Evolutionary conservation across 805 yeast genomes (phyloP).

Genomic region (Pichia thaimueangensis): DNA sequence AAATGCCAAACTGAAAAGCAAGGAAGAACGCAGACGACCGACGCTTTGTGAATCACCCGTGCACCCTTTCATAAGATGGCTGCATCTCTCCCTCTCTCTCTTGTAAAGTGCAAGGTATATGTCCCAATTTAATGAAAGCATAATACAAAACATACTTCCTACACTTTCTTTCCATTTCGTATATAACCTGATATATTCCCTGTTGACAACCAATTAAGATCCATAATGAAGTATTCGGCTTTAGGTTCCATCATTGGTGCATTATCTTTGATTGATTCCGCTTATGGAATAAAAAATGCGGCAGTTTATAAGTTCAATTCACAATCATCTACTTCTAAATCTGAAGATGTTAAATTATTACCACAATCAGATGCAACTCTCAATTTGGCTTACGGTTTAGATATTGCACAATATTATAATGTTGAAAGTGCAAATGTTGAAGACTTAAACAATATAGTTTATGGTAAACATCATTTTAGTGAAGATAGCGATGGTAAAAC

Average conservation of each 20-base stretch:
- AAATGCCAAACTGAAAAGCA: too few species aligned
- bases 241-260: neutral
- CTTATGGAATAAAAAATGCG: conserved; percentile 19
- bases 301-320: conserved; percentile 24
- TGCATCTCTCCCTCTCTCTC: too few species aligned
- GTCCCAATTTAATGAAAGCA: too few species aligned
- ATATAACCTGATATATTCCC: too few species aligned
- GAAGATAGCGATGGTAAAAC: neutral
- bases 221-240: conserved; percentile 2
- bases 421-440: conserved; percentile 31
- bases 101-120: too few species aligned
- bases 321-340: too few species aligned
- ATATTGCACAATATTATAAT: conserved; percentile 32
- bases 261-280: conserved; percentile 6
- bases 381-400: conserved; percentile 42
- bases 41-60: too few species aligned
- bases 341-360: too few species aligned
- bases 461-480: conserved; percentile 15
- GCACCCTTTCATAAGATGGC: too few species aligned
- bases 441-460: conserved; percentile 15
- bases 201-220: neutral
- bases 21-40: too few species aligned
- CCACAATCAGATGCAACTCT: conserved; percentile 31
- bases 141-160: too few species aligned
- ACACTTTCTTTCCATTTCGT: neutral